Evolutionary conservation across 371 early-diverging fungal genomes (phyloP), one percentile per base, ranked within the genome.

Genomic region (Dichotomocladium elegans): DNA sequence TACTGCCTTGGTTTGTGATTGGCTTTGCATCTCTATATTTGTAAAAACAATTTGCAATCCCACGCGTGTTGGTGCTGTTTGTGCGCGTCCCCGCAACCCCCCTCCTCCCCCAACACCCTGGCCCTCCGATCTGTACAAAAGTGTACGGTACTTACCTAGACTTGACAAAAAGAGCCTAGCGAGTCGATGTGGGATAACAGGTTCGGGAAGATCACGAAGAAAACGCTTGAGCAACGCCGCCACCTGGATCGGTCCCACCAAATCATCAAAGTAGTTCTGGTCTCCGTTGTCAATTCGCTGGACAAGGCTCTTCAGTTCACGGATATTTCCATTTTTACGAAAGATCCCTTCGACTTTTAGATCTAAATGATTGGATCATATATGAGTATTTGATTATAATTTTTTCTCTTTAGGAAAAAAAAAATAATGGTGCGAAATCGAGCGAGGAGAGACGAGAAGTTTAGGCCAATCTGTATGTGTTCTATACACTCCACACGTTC

Each of bases 321-420:
- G 79, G 53, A 98, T 94, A 63, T 98, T 96, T 14, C 98, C 98
- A 60, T 94, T 98, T 66, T 95, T 96, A 51, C 98, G 82, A 80
- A 98, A 98, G 6, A 96, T 87, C 6, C 98, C 98, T 71, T 96
- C 97, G 7, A 88, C 82, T 0, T 78, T 64, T 71, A 98, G 75
- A 64, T 94, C 92, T 88, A 34, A 5, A n/a, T 1, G 7, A 17
- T 12, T 21, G n/a, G 17, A 62, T 15, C 34, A 29, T 31, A n/a
- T 41, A 7, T 48, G 5, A 41, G 21, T 12, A 17, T 30, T 42
- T 14, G 14, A n/a, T n/a, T n/a, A n/a, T n/a, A n/a, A n/a, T 28
- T 53, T 10, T n/a, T n/a, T n/a, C n/a, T n/a, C n/a, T n/a, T n/a
- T n/a, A n/a, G n/a, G n/a, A n/a, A n/a, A n/a, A n/a, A n/a, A n/a